Base-by-base conservation (phyloP, 306 rosid species). In the Arachis hypogaea region DNA sequence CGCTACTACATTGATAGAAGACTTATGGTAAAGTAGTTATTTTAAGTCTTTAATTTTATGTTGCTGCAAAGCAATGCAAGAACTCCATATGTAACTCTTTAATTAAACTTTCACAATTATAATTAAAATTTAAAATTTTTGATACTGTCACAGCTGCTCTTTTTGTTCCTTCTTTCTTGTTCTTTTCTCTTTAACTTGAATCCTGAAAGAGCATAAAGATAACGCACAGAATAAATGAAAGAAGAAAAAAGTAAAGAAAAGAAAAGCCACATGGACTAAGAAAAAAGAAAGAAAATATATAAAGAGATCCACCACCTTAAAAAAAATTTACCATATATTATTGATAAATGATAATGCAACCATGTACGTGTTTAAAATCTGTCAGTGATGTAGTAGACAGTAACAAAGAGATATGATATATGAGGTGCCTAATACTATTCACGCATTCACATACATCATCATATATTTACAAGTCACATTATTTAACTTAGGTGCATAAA, bases 121-220 rank as follows among this genome's bases (percentile, higher is more conserved):
- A 2, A 33, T 33, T 33, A 33, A 33, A 33, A 33, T 33, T 33
- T 33, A 73, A 76, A 76, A 65, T 73, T 77, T 77, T 60, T 72
- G 59, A 72, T 5, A 56, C 3, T 18, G 42, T 18, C 76, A 40
- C 55, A 68, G 38, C 79, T 69, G 76, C 80, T 73, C 71, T 71
- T 79, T 81, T 83, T 71, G 83, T 80, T 80, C 69, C 76, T 75
- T 80, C 77, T 75, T 75, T 74, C 51, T 82, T 77, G 85, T 80
- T 77, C 85, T 80, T 77, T 81, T 84, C 85, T 71, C 78, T 77
- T 80, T 84, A 84, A 64, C 85, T 74, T 67, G 61, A 65, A 77
- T 73, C 74, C 74, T 10, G 16, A 74, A 74, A 69, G 80, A 77
- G 69, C 78, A 77, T 76, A 77, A 84, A 73, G 72, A 59, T 2